Evolutionary conservation across 2,329 filamentous ascomycete species (phyloP), one percentile per base, ranked within the genome.

Genomic region (Colletotrichum lini): DNA sequence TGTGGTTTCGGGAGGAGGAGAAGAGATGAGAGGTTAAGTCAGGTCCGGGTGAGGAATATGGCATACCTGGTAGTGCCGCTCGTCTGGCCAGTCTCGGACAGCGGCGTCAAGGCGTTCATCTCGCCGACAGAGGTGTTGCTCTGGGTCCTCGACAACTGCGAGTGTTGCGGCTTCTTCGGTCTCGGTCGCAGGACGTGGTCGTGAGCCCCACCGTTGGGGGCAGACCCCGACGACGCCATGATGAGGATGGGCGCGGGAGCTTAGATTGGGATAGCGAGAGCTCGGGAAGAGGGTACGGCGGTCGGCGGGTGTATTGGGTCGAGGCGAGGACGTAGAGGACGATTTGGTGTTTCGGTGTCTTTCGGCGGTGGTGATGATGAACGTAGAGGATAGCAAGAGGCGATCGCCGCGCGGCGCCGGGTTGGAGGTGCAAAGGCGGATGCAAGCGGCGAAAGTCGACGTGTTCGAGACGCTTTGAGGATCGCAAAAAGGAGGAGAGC

Each of bases 131-230:
- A 73, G 23, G 64, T 64, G 18, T 74, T 69, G 53, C 73, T 74
- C 21, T 72, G 60, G 9, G 72, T 68, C 44, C 70, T 65, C 44
- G 56, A 60, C 56, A 74, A 54, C 74, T 86, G 85, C 2, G 83
- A 78, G 67, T 87, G 86, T 72, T 84, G 79, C 0, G 85, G 83
- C 74, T 88, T 88, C 72, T 84, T 83, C 30, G 85, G 84, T 12
- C 87, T 82, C 18, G 87, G 85, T 7, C 86, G 85, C 65, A 87
- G 76, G 64, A 87, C 80, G 71, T 84, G 79, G 63, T 86, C 85
- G 73, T 80, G 78, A 15, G 65, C 35, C 30, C 65, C 69, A 15
- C 69, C 69, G 15, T 69, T 72, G 40, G 65, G 65, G 64, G 65
- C 58, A 40, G 69, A 44, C 40, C 65, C 57, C 15, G 69, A 69